Conservation (phyloP, 805 yeast species). For the Lipomyces sp. region DNA sequence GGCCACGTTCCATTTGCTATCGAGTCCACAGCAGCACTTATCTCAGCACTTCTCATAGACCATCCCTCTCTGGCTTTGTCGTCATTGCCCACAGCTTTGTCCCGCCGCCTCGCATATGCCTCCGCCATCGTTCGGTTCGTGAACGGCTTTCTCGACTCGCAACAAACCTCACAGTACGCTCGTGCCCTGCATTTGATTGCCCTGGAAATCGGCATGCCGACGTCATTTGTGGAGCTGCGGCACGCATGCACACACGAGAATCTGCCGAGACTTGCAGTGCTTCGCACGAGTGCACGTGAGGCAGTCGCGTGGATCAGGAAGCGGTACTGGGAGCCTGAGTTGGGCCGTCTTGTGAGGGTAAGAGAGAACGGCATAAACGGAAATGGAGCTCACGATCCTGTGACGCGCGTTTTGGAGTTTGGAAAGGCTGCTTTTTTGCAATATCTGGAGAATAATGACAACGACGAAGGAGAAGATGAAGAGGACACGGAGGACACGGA, state of each 20-base stretch:
- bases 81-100: slow-evolving; percentile 35
- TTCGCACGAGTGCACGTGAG: slow-evolving; percentile 55
- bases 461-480: not conserved
- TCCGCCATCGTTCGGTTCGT: slow-evolving; percentile 50
- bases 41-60: slow-evolving; percentile 49
- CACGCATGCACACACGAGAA: slow-evolving; percentile 90
- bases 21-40: slow-evolving; percentile 60
- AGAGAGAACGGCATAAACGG: too few species aligned
- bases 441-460: not conserved
- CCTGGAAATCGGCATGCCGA: slow-evolving; percentile 61
- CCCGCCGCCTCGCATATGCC: slow-evolving; percentile 51
- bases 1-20: slow-evolving; percentile 71
- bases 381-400: too few species aligned
- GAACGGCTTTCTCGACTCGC: slow-evolving; percentile 84
- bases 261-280: slow-evolving; percentile 65
- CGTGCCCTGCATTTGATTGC: slow-evolving; percentile 78
- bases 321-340: slow-evolving; percentile 59
- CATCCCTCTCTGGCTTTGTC: slow-evolving; percentile 31
- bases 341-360: slow-evolving; percentile 1
- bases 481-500: not conserved
- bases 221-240: slow-evolving; percentile 81
- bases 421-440: too few species aligned
- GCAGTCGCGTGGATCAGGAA: slow-evolving; percentile 75
- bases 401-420: too few species aligned
- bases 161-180: slow-evolving; percentile 74